phyloP scores from a whole-genome alignment of 2,329 filamentous ascomycete genomes.

The Gaeumannomyces sp. region DNA sequence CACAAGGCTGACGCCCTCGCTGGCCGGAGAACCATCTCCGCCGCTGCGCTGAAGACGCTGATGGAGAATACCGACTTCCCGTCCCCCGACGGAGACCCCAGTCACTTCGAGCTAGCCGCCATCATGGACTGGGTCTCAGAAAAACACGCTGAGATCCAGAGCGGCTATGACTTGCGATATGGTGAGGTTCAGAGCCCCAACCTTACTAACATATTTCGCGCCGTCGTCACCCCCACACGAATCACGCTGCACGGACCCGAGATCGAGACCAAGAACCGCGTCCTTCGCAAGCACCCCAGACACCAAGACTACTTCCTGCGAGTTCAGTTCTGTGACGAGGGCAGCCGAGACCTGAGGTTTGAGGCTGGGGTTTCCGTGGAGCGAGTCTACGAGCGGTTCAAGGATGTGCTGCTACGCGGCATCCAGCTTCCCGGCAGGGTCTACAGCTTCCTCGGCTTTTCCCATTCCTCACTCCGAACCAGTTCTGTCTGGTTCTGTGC shows the following conservation, averaged over 20 bases:
- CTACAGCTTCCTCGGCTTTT: constrained; percentile 69
- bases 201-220: constrained; percentile 47
- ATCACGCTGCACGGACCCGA: constrained; percentile 55
- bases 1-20: constrained; percentile 31
- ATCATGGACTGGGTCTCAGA: constrained; percentile 35
- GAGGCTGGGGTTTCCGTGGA: constrained; percentile 46
- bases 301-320: constrained; percentile 60
- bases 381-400: constrained; percentile 53
- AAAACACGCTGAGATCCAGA: constrained; percentile 30
- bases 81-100: constrained; percentile 41
- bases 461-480: constrained; percentile 67
- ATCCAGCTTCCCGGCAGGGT: constrained; percentile 57
- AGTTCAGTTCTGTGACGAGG: constrained; percentile 69
- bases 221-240: constrained; percentile 53
- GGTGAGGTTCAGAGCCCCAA: constrained; percentile 27
- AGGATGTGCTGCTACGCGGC: constrained; percentile 47
- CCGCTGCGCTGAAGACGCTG: constrained; percentile 47
- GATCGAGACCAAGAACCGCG: constrained; percentile 61
- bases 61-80: constrained; percentile 47
- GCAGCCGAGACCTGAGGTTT: constrained; percentile 56
- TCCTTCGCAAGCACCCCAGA: constrained; percentile 58
- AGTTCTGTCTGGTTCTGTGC: constrained; percentile 63
- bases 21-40: constrained; percentile 35
- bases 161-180: constrained; percentile 8
- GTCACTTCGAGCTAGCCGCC: constrained; percentile 29